Base-by-base conservation (phyloP, 2,329 filamentous ascomycete genomes). In the Fusarium nygamai region DNA sequence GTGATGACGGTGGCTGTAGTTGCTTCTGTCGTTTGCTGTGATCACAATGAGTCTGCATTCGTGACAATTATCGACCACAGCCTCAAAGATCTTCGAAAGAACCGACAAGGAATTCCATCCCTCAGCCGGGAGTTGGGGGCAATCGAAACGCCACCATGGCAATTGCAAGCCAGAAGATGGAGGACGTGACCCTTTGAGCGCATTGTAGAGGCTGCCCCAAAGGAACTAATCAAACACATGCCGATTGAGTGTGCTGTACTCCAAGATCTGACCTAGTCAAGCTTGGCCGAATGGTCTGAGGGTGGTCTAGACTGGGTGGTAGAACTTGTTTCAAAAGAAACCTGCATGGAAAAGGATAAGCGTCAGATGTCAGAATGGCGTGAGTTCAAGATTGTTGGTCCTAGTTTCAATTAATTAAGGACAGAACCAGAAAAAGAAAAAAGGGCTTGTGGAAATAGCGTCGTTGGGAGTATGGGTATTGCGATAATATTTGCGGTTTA, bases 321-420 rank as follows among this genome's bases (percentile, higher is more conserved):
- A 60, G 65, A 70, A 56, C 60, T 70, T 43, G 47, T 16, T 51
- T 71, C 61, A 9, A 34, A 20, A 56, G 48, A 34, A 27, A 22
- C 19, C 39, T 31, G n/a, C 8, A 46, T 47, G 54, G 13, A 67
- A 50, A 22, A 31, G 67, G 58, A n/a, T 39, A 64, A 46, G 50
- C 29, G 64, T 50, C 24, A 43, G 36, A 54, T 54, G 31, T 24
- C 41, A 70, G 29, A 54, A 47, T 59, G 67, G 51, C 38, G 67
- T 43, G 31, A 70, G 31, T 47, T 24, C 31, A 22, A 19, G 20
- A 38, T 53, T 19, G n/a, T 22, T 36, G 14, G 39, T 16, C 8
- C 22, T 33, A 47, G 41, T 29, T 27, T 29, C n/a, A n/a, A 27
- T 48, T n/a, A 65, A 53, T 20, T 29, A 36, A 31, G 34, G 36